Conservation (phyloP, 768 basidiomycete genomes). For the Cyathus striatus region DNA sequence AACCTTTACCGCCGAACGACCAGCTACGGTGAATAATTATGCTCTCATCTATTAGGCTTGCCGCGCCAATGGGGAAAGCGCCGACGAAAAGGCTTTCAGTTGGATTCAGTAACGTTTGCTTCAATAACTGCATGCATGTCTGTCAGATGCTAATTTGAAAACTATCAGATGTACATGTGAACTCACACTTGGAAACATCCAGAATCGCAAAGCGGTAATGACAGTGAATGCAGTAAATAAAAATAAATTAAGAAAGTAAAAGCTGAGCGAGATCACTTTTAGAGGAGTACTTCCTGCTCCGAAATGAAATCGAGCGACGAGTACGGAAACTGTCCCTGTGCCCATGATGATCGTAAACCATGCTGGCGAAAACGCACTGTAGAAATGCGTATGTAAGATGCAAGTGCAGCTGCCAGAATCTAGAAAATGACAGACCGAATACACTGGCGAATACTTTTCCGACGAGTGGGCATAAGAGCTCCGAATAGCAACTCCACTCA, state of each 20-base stretch:
- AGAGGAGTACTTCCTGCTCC: too few relatives aligned
- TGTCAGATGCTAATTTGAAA: too few relatives aligned
- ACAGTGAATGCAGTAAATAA: too few relatives aligned
- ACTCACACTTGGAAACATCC: too few relatives aligned
- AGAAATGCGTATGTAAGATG: not conserved
- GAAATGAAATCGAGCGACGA: conserved; percentile 47
- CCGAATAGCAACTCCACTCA: too few relatives aligned
- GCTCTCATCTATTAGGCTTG: conserved; percentile 57
- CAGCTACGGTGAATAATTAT: conserved; percentile 39
- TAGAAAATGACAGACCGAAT: conserved; percentile 1
- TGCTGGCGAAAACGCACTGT: conserved; percentile 42
- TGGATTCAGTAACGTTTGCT: conserved; percentile 39
- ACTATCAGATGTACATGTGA: too few relatives aligned
- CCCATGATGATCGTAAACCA: conserved; percentile 59
- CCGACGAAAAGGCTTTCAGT: conserved; percentile 37
- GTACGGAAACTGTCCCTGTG: conserved; percentile 42
- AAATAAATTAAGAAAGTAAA: too few relatives aligned
- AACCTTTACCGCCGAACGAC: conserved; percentile 42
- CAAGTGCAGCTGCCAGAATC: not conserved
- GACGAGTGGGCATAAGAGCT: not conserved
- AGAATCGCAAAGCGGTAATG: too few relatives aligned
- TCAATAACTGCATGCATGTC: conserved; percentile 37
- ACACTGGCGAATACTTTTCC: not conserved
- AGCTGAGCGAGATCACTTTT: too few relatives aligned
- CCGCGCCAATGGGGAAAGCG: conserved; percentile 53